phyloP scores from a whole-genome alignment of 2,329 filamentous ascomycete genomes.

The Fusarium duplospermum region DNA sequence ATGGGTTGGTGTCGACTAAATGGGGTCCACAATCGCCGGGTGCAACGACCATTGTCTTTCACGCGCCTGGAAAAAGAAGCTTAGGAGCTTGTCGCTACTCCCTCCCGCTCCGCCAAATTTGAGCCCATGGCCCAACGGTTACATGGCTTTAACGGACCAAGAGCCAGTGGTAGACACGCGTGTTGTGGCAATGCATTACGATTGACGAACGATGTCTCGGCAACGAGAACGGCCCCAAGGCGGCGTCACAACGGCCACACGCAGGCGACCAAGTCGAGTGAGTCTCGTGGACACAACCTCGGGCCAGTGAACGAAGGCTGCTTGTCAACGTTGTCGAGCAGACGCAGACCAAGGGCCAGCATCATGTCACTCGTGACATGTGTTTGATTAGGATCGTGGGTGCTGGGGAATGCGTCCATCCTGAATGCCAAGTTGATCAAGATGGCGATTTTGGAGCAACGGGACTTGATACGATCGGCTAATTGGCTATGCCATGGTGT shows the following conservation, averaged over 20 bases:
- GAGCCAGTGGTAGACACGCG: conserved; percentile 33
- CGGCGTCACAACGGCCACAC: background rate
- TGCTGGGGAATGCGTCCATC: background rate
- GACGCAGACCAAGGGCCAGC: conserved; percentile 2
- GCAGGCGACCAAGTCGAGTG: background rate
- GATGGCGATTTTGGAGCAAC: background rate
- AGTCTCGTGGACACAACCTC: conserved; percentile 11
- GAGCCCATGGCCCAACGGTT: background rate
- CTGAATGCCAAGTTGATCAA: background rate
- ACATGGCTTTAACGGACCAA: conserved; percentile 1
- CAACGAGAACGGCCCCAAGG: conserved; percentile 9
- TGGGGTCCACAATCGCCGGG: background rate
- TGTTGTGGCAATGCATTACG: conserved; percentile 24
- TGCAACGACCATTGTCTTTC: conserved; percentile 10
- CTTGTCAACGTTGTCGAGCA: conserved; percentile 24
- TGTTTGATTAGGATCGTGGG: conserved; percentile 2
- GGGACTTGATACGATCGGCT: background rate
- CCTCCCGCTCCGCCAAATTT: background rate
- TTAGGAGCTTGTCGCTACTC: background rate
- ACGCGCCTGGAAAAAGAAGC: background rate
- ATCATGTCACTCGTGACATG: background rate
- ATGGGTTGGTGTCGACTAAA: background rate
- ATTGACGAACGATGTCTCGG: conserved; percentile 36
- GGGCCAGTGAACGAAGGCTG: conserved; percentile 21
- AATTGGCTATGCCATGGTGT: background rate